A percentile compares a stretch with the other conserved stretches of the same genome.
Evolutionary conservation across 148 eudicot genomes (phyloP).

Genomic region (Rhododendron mucronatum): DNA sequence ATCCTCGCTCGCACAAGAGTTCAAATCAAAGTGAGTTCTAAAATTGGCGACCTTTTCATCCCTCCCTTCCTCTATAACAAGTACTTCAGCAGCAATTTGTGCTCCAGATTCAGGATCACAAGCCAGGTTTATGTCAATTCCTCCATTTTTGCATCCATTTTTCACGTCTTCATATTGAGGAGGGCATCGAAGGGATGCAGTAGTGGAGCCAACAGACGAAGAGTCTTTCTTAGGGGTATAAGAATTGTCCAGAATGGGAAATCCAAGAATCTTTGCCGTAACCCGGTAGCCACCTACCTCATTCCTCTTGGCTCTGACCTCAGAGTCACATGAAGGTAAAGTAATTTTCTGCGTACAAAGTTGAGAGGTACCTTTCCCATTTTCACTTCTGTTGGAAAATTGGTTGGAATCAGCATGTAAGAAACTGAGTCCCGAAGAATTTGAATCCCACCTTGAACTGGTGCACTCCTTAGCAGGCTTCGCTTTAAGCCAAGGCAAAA

Average conservation of each 20-base stretch:
- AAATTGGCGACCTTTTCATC: conserved; percentile 19
- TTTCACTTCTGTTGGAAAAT: conserved; percentile 14
- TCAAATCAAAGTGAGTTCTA: conserved; percentile 63
- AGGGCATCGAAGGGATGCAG: conserved; percentile 23
- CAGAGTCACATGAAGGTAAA: conserved; percentile 20
- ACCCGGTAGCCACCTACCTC: conserved; percentile 19
- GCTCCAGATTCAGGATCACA: conserved; percentile 35
- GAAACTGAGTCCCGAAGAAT: conserved; percentile 15
- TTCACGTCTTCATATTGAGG: conserved; percentile 22
- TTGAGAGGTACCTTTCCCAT: conserved; percentile 22
- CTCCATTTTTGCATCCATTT: conserved; percentile 29
- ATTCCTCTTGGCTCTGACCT: conserved; percentile 13
- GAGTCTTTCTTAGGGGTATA: conserved; percentile 29
- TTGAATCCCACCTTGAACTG: conserved; percentile 22
- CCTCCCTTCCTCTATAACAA: conserved; percentile 29
- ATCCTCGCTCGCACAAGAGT: conserved; percentile 57
- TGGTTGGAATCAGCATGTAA: conserved; percentile 20
- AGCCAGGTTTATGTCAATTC: conserved; percentile 59
- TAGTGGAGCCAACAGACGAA: conserved; percentile 24
- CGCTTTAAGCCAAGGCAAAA: conserved; percentile 65
- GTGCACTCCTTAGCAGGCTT: conserved; percentile 27
- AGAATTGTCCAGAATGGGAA: conserved; percentile 45
- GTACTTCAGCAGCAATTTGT: conserved; percentile 24
- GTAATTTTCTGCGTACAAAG: conserved; percentile 10
- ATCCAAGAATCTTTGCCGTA: conserved; percentile 51